Evolutionary conservation across 2,329 filamentous ascomycete genomes (phyloP), one percentile per base, ranked within the genome.

Genomic region (Zasmidium angulare): DNA sequence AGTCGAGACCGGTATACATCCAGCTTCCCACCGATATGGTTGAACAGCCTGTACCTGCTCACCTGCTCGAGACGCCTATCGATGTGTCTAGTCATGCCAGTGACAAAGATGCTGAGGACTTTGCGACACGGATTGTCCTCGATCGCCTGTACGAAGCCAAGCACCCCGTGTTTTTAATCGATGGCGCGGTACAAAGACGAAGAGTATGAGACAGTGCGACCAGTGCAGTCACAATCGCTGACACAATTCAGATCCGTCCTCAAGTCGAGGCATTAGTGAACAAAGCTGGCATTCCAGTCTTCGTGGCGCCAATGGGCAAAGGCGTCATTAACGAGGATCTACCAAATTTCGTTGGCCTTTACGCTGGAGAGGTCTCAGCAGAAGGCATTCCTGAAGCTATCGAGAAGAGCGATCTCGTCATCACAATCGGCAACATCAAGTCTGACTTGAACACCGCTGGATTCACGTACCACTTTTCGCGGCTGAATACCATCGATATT

Each of bases 251-350:
- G 89, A 95, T 71, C 82, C 87, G 46, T 88, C 89, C 17, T 0
- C 90, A 95, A 74, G 86, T 91, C 19, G 86, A 90, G 66, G 83
- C 84, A 7, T 79, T 96, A 17, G 79, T 96, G 53, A 80, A 87
- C 61, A 90, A 88, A 74, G 90, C 90, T 0, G 81, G 85, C 2
- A 79, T 96, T 7, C 91, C 92, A 3, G 88, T 90, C 0, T 96
- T 95, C 67, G 89, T 93, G n/a, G 89, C 91, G 0, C 91, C 92
- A 1, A 96, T 96, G 89, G 91, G 91, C 50, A 96, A 96, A 77
- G 85, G 91, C 20, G 89, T 89, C 21, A 84, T 96, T 50, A 84
- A 95, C 68, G 91, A 96, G 75, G 84, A 83, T 1, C 82, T 89
- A 50, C 78, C 82, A 19, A 89, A 84, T 69, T 96, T 89, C 66